Conservation (phyloP, 768 basidiomycete species). For the Boletus subparvulus region DNA sequence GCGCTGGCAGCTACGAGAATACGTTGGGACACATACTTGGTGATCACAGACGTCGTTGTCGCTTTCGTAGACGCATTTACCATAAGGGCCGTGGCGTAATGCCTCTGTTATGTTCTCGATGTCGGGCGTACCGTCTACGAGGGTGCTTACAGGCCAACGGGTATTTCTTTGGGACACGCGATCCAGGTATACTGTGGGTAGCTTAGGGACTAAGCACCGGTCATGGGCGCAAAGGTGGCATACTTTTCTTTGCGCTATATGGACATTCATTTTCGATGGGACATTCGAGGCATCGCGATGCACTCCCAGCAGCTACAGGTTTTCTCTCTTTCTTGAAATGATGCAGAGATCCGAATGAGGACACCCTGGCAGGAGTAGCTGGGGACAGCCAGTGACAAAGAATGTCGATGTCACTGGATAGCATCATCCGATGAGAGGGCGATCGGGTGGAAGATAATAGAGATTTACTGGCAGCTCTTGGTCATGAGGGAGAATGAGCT, state of each 20-base stretch:
- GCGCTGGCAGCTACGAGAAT: background rate
- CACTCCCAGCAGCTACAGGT: conserved; percentile 64
- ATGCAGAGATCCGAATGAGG: conserved; percentile 82
- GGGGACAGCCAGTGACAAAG: conserved; percentile 76
- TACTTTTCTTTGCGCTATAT: conserved; percentile 86
- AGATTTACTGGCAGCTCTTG: conserved; percentile 83
- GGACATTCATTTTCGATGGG: conserved; percentile 68
- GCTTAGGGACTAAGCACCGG: background rate
- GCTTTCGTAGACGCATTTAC: conserved; percentile 81
- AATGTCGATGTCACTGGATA: conserved; percentile 76
- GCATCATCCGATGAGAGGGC: background rate
- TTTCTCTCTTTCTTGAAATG: conserved; percentile 78
- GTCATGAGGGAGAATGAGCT: conserved; percentile 86
- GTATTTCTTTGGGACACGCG: conserved; percentile 50
- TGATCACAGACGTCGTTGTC: conserved; percentile 88
- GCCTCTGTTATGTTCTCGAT: conserved; percentile 82
- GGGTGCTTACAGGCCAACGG: conserved; percentile 62
- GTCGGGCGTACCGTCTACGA: conserved; percentile 82
- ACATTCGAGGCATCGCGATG: conserved; percentile 77
- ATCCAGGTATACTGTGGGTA: conserved; percentile 70
- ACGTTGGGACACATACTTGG: conserved; percentile 43
- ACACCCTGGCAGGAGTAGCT: conserved; percentile 61
- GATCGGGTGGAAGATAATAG: background rate
- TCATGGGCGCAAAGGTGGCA: conserved; percentile 12
- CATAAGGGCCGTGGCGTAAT: conserved; percentile 69